phyloP scores from a whole-genome alignment of 1,139 yeast species.

The Saccharomycopsis phalli region DNA sequence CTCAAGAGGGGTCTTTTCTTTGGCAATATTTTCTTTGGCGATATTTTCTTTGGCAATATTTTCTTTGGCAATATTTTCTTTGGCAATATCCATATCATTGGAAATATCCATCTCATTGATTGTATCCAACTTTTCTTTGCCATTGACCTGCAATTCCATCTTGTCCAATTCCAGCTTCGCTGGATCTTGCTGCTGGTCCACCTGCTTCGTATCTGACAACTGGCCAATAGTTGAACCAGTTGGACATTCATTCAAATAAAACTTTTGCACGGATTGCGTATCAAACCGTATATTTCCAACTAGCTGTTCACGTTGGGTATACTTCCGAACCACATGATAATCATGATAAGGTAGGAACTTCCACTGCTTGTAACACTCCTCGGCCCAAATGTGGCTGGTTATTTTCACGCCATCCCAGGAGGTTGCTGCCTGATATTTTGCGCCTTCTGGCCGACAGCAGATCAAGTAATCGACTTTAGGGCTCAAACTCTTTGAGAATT shows the following conservation, averaged over 20 bases:
- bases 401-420: slow-evolving; percentile 42
- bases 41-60: too few relatives aligned
- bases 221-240: too few relatives aligned
- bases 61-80: too few relatives aligned
- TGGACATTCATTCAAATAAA: slow-evolving; percentile 6
- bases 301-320: background rate
- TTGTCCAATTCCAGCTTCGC: background rate
- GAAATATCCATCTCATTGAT: too few relatives aligned
- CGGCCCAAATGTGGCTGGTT: slow-evolving; percentile 86
- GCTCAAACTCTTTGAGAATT: slow-evolving; percentile 61
- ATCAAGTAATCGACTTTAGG: slow-evolving; percentile 64
- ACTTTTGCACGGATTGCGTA: slow-evolving; percentile 2
- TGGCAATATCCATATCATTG: too few relatives aligned
- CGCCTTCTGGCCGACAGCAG: slow-evolving; percentile 60
- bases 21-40: too few relatives aligned
- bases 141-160: background rate
- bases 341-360: slow-evolving; percentile 35
- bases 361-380: slow-evolving; percentile 66
- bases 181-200: too few relatives aligned
- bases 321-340: background rate
- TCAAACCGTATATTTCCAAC: slow-evolving; percentile 9
- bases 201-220: background rate
- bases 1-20: too few relatives aligned
- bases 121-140: too few relatives aligned
- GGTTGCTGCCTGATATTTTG: slow-evolving; percentile 64